Conservation (phyloP, 2,329 filamentous ascomycete species). For the Penicillium sp. region DNA sequence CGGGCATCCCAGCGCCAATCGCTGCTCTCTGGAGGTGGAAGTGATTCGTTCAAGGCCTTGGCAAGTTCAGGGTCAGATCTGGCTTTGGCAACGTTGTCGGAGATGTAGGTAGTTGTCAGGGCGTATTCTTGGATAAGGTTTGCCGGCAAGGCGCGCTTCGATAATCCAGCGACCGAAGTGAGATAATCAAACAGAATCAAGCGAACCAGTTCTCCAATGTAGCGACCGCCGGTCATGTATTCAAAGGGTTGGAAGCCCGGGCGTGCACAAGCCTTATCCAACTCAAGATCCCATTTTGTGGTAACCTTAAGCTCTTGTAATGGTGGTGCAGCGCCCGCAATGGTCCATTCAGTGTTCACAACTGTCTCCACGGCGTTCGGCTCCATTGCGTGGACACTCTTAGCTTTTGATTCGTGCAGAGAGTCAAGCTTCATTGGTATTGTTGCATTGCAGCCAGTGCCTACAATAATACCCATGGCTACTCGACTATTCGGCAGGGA, state of each 20-base stretch:
- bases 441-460: conserved; percentile 80
- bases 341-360: conserved; percentile 84
- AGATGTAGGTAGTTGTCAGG: conserved; percentile 72
- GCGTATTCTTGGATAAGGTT: conserved; percentile 61
- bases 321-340: conserved; percentile 71
- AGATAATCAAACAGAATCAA: conserved; percentile 70
- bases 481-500: conserved; percentile 64
- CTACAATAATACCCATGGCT: conserved; percentile 78
- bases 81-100: conserved; percentile 64
- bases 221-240: conserved; percentile 80
- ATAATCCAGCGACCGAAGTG: conserved; percentile 45
- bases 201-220: conserved; percentile 74
- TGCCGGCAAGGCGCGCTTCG: conserved; percentile 52
- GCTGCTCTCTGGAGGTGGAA: conserved; percentile 49
- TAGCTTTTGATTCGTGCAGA: conserved; percentile 65
- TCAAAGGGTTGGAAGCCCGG: conserved; percentile 82
- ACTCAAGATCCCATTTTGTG: conserved; percentile 68
- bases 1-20: conserved; percentile 65
- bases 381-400: conserved; percentile 49
- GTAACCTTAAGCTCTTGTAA: conserved; percentile 62
- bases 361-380: conserved; percentile 65
- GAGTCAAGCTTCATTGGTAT: conserved; percentile 67
- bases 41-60: conserved; percentile 54
- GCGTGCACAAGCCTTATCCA: conserved; percentile 67
- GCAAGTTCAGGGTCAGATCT: conserved; percentile 52